Evolutionary conservation across 2,329 filamentous ascomycete species (phyloP), one percentile per base, ranked within the genome.

Genomic region (Teratosphaeriaceae sp.): DNA sequence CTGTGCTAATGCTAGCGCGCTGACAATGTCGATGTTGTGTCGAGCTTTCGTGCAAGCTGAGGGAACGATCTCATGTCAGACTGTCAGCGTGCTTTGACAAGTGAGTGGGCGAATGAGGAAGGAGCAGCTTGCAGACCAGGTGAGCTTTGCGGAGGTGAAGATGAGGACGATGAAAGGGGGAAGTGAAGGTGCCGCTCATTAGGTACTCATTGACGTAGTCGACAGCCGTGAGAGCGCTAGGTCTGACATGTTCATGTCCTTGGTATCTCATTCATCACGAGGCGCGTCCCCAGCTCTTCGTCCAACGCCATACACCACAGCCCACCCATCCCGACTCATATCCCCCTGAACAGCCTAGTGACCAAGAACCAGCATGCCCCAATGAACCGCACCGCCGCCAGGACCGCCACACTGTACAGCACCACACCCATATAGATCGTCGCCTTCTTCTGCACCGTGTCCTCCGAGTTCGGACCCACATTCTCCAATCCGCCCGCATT

Each of bases 291-390:
- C 27, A 5, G 12, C 3, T 3, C 4, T 13, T 18, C 37, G 7
- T 26, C 6, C 9, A 26, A 38, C 31, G 16, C 31, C 31, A 35
- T 13, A 15, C 31, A 42, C 44, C 47, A 45, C 38, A 46, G 42
- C 16, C 19, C 20, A 36, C 46, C 46, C 45, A 13, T 33, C 8
- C 24, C 42, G 35, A 21, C 39, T 51, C 47, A 65, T 19, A 65
- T 59, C 42, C 62, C 62, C 35, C 88, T 79, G 65, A 94, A 90
- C 78, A 94, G 77, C 57, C 88, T 76, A 44, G 90, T 83, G 55
- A 97, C 75, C 72, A 98, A 76, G 70, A 96, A 96, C 87, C 88
- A 95, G 66, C 87, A 74, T 0, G 86, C 86, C 2, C 89, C 89
- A 19, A 89, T 68, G 56, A 96, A 95, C 62, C 90, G 86, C 67